Evolutionary conservation across 225 moss, liverwort and hornwort genomes (phyloP), one percentile per base, ranked within the genome.

Genomic region (Straminergon stramineum): DNA sequence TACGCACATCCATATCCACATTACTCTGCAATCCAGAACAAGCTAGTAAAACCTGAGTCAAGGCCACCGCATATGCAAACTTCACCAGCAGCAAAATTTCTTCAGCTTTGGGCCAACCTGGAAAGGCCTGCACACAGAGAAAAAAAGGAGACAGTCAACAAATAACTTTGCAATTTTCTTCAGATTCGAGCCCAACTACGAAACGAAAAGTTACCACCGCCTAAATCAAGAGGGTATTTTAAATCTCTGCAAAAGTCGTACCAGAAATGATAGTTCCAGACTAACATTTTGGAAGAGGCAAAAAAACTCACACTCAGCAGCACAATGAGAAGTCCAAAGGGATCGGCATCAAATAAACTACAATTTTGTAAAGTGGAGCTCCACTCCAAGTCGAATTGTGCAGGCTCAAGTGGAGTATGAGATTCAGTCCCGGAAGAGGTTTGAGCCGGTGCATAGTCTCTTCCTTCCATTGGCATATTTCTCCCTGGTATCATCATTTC

Each of bases 41-140:
- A 75, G 96, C 99, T 85, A 95, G 87, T 75, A 95, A 92, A 79
- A 94, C 92, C 94, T 97, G 96, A n/a, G 91, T 93, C 87, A 95
- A 93, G 39, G 96, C 96, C 78, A 97, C 91, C 20, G 84, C 86
- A 85, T 96, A 95, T 26, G 97, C 87, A 79, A 95, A 90, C 82
- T 94, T 96, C 82, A 97, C 97, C 90, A 99, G 92, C 66, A 94
- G 93, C 91, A 96, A 70, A 75, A 99, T 88, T 68, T 96, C 96
- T 85, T 94, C 90, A 63, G 89, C 84, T 82, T 94, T 93, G 79
- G 99, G 99, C 96, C 95, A 96, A 57, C 97, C 97, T 92, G 95
- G 94, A 85, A 93, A 93, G 41, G 95, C 96, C 99, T 99, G 96
- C 85, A 93, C 51, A 88, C 48, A 87, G 79, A 73, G 45, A 21